Evolutionary conservation across 306 rosid species (phyloP), one percentile per base, ranked within the genome.

Genomic region (Sindora glabra): DNA sequence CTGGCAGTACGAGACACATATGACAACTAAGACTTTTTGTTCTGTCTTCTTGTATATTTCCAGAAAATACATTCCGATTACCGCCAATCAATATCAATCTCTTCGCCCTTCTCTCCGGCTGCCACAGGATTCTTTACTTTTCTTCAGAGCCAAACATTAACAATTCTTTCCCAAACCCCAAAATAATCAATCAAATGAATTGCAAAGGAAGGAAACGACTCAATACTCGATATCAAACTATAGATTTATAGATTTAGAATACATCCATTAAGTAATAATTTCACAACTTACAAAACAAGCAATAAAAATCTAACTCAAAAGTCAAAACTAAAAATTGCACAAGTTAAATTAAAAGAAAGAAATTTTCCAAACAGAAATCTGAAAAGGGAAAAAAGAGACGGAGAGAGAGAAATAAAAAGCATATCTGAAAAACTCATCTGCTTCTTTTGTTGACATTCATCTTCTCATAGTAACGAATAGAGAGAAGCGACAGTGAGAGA

Each of bases 381-480:
- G 48, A 15, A n/a, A 38, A n/a, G n/a, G 4, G 36, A 27, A 45
- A 45, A 48, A n/a, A n/a, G n/a, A n/a, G n/a, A n/a, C n/a, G n/a
- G n/a, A n/a, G n/a, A n/a, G n/a, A n/a, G n/a, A n/a, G n/a, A n/a
- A 48, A 70, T 45, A 21, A 17, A 4, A 53, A 56, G 18, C 15
- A 42, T 59, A 32, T 56, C 5, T 15, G 26, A 48, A 60, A 29
- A 27, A 10, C 12, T 84, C 80, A 80, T 70, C 79, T 66, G 70
- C 74, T 76, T 36, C 84, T 64, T 77, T 73, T 86, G 24, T 48
- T 72, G 71, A 79, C 77, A 74, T 83, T 83, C 96, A 92, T 92
- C 94, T 80, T 92, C 81, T 92, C 99, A 26, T 86, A 92, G 68
- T 83, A 89, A 5, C 95, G 95, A 62, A 89, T 89, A 0, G 99